phyloP scores from a whole-genome alignment of 106 monocot species.

The Chionographis japonica region DNA sequence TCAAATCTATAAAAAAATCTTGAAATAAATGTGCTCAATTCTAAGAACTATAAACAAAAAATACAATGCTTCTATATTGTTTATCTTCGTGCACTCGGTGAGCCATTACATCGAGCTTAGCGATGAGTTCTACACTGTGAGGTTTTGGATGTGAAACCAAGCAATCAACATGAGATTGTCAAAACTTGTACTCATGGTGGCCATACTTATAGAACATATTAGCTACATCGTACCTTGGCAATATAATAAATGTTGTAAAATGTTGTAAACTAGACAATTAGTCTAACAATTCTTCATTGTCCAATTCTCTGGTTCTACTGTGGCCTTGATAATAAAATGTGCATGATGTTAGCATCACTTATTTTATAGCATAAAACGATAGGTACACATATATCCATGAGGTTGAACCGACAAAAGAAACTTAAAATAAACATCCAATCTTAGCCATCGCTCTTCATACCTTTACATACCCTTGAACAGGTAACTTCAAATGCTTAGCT shows the following conservation, averaged over 20 bases:
- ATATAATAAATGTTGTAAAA: conserved; percentile 74
- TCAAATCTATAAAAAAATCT: no score
- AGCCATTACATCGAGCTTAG: no score
- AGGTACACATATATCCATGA: not conserved
- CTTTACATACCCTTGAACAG: conserved; percentile 56
- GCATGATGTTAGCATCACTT: conserved; percentile 1
- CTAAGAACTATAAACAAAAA: no score
- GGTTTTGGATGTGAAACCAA: no score
- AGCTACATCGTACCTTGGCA: conserved; percentile 15
- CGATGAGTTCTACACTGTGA: no score
- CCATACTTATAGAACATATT: no score
- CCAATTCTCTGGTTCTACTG: conserved; percentile 67
- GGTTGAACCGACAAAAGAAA: not conserved
- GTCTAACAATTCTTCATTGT: conserved; percentile 60
- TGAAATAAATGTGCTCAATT: no score
- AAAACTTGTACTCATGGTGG: no score
- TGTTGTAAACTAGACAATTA: conserved; percentile 86
- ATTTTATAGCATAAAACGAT: not conserved
- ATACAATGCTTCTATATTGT: no score
- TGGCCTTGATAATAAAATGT: conserved; percentile 40
- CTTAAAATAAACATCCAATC: not conserved
- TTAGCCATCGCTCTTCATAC: conserved; percentile 13
- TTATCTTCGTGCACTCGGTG: no score
- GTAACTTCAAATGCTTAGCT: conserved; percentile 58
- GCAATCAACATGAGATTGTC: no score